Evolutionary conservation across 2,329 filamentous ascomycete genomes (phyloP).

Genomic region (Aspergillus sp.): DNA sequence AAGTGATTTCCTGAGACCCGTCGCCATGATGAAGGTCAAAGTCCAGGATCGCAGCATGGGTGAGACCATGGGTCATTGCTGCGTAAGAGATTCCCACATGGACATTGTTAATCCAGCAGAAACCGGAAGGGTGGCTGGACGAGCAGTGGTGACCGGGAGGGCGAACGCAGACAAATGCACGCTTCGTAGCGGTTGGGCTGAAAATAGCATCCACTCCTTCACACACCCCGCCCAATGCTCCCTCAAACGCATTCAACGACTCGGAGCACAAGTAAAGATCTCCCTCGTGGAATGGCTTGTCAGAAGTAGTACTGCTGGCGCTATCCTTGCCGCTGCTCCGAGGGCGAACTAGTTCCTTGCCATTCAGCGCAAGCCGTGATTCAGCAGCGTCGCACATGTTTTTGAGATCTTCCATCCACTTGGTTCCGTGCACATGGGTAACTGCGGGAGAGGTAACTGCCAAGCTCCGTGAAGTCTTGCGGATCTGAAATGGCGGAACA

Average conservation of each 20-base stretch:
- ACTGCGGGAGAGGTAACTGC: conserved; percentile 76
- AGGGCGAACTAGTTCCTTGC: conserved; percentile 76
- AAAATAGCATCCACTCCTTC: conserved; percentile 91
- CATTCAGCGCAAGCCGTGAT: conserved; percentile 73
- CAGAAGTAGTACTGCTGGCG: conserved; percentile 39
- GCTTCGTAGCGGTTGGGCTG: conserved; percentile 63
- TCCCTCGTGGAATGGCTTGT: conserved; percentile 74
- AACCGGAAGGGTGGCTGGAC: conserved; percentile 84
- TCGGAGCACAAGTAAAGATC: conserved; percentile 90
- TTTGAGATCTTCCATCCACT: conserved; percentile 93
- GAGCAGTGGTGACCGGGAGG: conserved; percentile 97
- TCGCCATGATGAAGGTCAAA: conserved; percentile 93
- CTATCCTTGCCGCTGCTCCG: conserved; percentile 43
- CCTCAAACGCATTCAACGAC: conserved; percentile 85
- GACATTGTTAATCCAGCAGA: conserved; percentile 99
- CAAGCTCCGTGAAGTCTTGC: conserved; percentile 74
- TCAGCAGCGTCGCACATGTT: conserved; percentile 83
- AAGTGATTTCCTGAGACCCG: conserved; percentile 92
- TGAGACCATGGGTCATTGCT: conserved; percentile 79
- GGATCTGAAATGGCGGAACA: conserved; percentile 78
- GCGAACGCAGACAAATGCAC: conserved; percentile 89
- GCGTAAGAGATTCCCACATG: conserved; percentile 95
- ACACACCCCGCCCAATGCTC: conserved; percentile 87
- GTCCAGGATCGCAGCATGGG: conserved; percentile 91
- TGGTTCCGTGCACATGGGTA: conserved; percentile 85